A percentile compares a stretch with the other conserved stretches of the same genome.
phyloP scores from a whole-genome alignment of 2,329 filamentous ascomycete genomes.

The Trichophyton rubrum region DNA sequence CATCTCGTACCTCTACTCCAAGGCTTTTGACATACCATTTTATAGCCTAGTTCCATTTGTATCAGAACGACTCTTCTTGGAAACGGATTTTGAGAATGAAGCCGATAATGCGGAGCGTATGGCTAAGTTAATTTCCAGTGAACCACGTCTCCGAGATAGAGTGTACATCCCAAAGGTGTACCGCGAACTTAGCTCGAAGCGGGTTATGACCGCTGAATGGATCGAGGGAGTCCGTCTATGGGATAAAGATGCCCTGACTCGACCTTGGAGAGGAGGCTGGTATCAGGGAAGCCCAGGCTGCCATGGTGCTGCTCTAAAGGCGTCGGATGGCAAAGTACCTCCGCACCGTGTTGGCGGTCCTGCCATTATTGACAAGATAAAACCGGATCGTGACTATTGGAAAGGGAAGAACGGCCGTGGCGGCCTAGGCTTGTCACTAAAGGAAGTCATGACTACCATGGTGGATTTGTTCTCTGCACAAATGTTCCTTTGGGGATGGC shows the following conservation, averaged over 20 bases:
- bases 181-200: slow-evolving; percentile 64
- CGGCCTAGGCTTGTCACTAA: slow-evolving; percentile 68
- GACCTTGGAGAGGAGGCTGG: slow-evolving; percentile 65
- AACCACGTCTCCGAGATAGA: slow-evolving; percentile 61
- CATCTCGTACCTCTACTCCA: slow-evolving; percentile 69
- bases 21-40: slow-evolving; percentile 83
- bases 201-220: slow-evolving; percentile 93
- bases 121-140: slow-evolving; percentile 60
- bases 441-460: slow-evolving; percentile 92
- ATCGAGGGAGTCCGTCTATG: slow-evolving; percentile 87
- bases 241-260: slow-evolving; percentile 74
- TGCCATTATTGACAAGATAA: slow-evolving; percentile 46
- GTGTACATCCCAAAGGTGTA: slow-evolving; percentile 86
- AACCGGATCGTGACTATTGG: slow-evolving; percentile 72
- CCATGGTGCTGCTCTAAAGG: slow-evolving; percentile 50
- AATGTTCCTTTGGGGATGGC: slow-evolving; percentile 92
- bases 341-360: slow-evolving; percentile 20
- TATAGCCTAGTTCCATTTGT: slow-evolving; percentile 88
- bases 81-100: slow-evolving; percentile 91
- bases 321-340: slow-evolving; percentile 33
- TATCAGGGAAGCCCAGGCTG: slow-evolving; percentile 67
- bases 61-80: slow-evolving; percentile 75
- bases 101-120: slow-evolving; percentile 78
- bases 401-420: slow-evolving; percentile 58
- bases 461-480: slow-evolving; percentile 93